Evolutionary conservation across 2,329 filamentous ascomycete genomes (phyloP), one percentile per base, ranked within the genome.

Genomic region (Exophiala alcalophila): DNA sequence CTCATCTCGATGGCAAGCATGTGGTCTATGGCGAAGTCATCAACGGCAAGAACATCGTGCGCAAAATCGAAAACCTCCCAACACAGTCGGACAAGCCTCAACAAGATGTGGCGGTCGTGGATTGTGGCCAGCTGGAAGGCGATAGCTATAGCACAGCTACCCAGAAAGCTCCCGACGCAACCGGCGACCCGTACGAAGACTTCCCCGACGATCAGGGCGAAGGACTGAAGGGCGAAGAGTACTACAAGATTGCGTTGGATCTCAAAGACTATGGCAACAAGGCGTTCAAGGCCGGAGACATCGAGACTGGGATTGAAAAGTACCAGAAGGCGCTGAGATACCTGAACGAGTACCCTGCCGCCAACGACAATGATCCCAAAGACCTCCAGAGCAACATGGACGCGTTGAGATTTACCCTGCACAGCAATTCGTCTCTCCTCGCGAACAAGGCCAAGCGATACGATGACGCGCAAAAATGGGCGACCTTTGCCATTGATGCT

Each of bases 21-120:
- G 92, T 97, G 32, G 90, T 98, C 16, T 98, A 96, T 58, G 92
- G 92, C 52, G 84, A 96, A 64, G 91, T 97, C 42, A 78, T 96
- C 60, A 85, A 83, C 49, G 92, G 92, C 60, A 97, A 96, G 76
- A 90, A 86, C 50, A 72, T 96, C 25, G 79, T 97, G 23, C 84
- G 92, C 53, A 82, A 90, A 65, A 82, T 97, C 59, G 92, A 98
- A 71, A 92, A 92, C 66, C 72, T 87, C 50, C 73, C 75, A 39
- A 92, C 86, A 2, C 75, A 83, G 55, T 69, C 76, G 19, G 78
- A 77, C 58, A 92, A 97, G 72, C 91, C 90, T 69, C 63, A 61
- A 36, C 74, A 80, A 52, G 84, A 90, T 41, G 84, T 83, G 44
- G 74, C 80, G 40, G 90, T 97, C 59, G 69, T 69, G 62, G 82